A percentile compares a stretch with the other conserved stretches of the same genome.
Evolutionary conservation across 1,284 basidiomycete genomes (phyloP).

Genomic region (Cryptococcus sp.): DNA sequence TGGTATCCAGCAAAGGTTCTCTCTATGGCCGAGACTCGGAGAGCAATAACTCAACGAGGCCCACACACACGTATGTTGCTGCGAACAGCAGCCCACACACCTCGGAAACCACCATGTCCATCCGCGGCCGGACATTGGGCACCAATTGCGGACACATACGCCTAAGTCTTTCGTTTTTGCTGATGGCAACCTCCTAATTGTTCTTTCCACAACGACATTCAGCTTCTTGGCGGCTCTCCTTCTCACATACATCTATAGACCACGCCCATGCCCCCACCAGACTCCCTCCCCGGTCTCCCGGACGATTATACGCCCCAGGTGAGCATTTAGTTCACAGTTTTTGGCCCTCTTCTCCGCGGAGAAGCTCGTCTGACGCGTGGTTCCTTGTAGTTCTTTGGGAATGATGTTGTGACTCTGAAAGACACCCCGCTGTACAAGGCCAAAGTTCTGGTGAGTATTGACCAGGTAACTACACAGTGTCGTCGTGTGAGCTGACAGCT

Average conservation of each 20-base stretch:
- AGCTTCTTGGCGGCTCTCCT: not conserved
- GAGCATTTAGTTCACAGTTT: constrained; percentile 2
- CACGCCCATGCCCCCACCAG: constrained; percentile 11
- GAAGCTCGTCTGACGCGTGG: not conserved
- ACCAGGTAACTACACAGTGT: not conserved
- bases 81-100: too few relatives aligned
- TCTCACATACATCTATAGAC: not conserved
- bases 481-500: not conserved
- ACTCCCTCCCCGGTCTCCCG: constrained; percentile 38
- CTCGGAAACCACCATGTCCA: too few relatives aligned
- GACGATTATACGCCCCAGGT: constrained; percentile 41
- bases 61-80: too few relatives aligned
- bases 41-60: too few relatives aligned
- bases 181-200: too few relatives aligned
- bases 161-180: too few relatives aligned
- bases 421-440: constrained; percentile 16
- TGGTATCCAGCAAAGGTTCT: too few relatives aligned
- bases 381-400: constrained; percentile 27
- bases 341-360: not conserved
- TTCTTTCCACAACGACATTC: too few relatives aligned
- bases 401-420: constrained; percentile 33
- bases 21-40: too few relatives aligned
- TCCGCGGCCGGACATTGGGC: too few relatives aligned
- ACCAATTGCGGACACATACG: too few relatives aligned
- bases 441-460: constrained; percentile 34